Conservation (phyloP, 2,329 filamentous ascomycete species). For the Neofusicoccum ribis region DNA sequence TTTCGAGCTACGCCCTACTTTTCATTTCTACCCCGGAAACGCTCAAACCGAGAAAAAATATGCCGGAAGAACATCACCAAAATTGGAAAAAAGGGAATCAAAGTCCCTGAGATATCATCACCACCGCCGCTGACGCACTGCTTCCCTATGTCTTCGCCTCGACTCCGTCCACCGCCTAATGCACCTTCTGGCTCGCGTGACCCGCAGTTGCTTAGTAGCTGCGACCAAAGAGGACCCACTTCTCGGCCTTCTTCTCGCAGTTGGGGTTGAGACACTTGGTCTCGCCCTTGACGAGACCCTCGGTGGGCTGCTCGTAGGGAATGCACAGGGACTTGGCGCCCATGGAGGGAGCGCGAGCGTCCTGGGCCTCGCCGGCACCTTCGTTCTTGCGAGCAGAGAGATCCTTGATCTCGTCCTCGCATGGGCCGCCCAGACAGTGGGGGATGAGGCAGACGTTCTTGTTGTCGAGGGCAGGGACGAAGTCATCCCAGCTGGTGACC, state of each 20-base stretch:
- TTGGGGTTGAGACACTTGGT: conserved; percentile 92
- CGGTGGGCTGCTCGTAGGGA: conserved; percentile 82
- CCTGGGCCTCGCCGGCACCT: conserved; percentile 66
- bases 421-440: conserved; percentile 79
- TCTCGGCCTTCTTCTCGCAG: conserved; percentile 72
- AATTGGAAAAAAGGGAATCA: neutral
- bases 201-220: conserved; percentile 37
- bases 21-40: conserved; percentile 7
- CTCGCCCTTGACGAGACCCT: conserved; percentile 73
- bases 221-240: conserved; percentile 88
- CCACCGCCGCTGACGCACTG: neutral
- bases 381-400: conserved; percentile 75
- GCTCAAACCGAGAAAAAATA: neutral
- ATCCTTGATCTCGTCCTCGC: conserved; percentile 94
- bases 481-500: conserved; percentile 84
- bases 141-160: neutral
- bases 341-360: conserved; percentile 73
- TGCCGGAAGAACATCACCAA: conserved; percentile 6
- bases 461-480: conserved; percentile 82
- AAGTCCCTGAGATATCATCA: conserved; percentile 1
- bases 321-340: conserved; percentile 76
- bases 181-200: neutral
- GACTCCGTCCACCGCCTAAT: neutral
- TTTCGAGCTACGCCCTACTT: neutral
- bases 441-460: conserved; percentile 94